Evolutionary conservation across 768 basidiomycete genomes (phyloP).

Genomic region (Inosperma sp.): DNA sequence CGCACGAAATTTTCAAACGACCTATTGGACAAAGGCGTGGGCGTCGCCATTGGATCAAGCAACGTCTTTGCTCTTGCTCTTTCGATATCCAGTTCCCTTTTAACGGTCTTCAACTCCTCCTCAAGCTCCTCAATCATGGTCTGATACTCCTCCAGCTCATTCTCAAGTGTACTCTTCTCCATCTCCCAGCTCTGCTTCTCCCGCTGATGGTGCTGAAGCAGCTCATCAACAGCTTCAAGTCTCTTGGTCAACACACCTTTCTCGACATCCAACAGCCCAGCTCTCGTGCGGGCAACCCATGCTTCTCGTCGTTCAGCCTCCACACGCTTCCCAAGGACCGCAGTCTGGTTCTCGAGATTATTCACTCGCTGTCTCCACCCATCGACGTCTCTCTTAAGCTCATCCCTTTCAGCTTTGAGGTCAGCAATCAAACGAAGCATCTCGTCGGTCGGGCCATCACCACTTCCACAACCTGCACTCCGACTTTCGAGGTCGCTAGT

Average conservation of each 20-base stretch:
- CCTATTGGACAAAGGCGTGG: constrained; percentile 37
- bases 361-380: constrained; percentile 78
- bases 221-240: constrained; percentile 35
- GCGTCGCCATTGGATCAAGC: constrained; percentile 40
- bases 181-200: constrained; percentile 31
- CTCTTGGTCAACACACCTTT: constrained; percentile 52
- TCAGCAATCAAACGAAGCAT: constrained; percentile 72
- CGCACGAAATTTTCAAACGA: constrained; percentile 28
- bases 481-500: constrained; percentile 21
- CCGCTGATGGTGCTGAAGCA: constrained; percentile 28
- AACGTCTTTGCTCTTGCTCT: constrained; percentile 24
- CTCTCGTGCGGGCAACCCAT: constrained; percentile 76
- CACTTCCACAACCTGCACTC: constrained; percentile 19
- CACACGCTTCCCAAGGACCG: constrained; percentile 60
- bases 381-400: constrained; percentile 81
- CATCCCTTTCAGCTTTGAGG: constrained; percentile 84
- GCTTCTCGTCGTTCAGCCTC: constrained; percentile 79
- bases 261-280: constrained; percentile 63
- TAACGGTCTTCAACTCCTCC: constrained; percentile 41
- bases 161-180: neutral
- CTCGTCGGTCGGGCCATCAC: constrained; percentile 66
- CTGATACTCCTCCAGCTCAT: constrained; percentile 3
- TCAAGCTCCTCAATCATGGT: constrained; percentile 38
- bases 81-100: constrained; percentile 29
- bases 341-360: constrained; percentile 68